Percentiles rank a stretch among this genome's conserved stretches.
These are phyloP conservation scores for Botrytis medusae DNA, from an alignment of 2,329 filamentous ascomycete species.

Conservation along the genomic window DNA sequence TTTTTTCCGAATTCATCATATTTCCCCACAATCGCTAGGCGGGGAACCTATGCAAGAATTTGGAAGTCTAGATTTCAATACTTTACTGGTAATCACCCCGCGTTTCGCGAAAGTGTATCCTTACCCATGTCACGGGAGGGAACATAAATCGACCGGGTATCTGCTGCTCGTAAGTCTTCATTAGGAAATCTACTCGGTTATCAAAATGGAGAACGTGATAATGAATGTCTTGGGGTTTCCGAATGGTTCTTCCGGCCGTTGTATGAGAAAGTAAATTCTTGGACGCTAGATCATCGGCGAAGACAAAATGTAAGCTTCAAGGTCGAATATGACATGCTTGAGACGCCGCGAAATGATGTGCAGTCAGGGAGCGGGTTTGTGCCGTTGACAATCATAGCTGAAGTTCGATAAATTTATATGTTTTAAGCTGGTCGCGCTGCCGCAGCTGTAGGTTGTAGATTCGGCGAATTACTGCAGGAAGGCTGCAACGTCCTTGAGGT, in stretches of 20 bases:
- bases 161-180: conserved; percentile 19
- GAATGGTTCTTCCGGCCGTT: conserved; percentile 19
- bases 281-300: conserved; percentile 14
- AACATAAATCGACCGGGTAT: conserved; percentile 7
- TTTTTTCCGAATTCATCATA: neutral
- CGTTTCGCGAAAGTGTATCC: conserved; percentile 4
- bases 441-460: conserved; percentile 4
- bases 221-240: neutral
- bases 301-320: conserved; percentile 19
- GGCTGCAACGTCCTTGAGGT: conserved; percentile 2
- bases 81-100: conserved; percentile 11
- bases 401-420: conserved; percentile 3
- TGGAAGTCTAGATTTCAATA: neutral
- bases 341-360: conserved; percentile 18
- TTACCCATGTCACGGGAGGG: conserved; percentile 6
- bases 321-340: conserved; percentile 12
- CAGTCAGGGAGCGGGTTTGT: conserved; percentile 3
- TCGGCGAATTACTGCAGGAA: conserved; percentile 14
- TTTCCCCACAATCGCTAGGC: conserved; percentile 8
- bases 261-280: neutral
- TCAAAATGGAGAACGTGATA: conserved; percentile 17
- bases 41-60: neutral
- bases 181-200: neutral
- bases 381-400: conserved; percentile 5
- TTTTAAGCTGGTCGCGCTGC: neutral